Evolutionary conservation across 164 flowering plant genomes (phyloP).

Genomic region (Warburgia ugandensis): DNA sequence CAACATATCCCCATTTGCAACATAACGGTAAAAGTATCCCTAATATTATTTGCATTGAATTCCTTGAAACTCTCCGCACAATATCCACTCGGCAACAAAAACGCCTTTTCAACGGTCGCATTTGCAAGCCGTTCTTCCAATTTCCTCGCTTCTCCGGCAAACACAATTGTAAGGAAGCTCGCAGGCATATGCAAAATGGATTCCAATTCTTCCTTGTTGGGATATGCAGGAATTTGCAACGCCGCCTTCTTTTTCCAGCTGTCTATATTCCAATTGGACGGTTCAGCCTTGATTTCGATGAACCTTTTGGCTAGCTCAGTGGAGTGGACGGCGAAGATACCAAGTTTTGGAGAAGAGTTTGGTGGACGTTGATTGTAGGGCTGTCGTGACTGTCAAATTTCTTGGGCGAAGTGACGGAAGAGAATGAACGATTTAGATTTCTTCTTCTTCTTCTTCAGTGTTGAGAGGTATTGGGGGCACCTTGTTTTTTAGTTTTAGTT

Average conservation of each 20-base stretch:
- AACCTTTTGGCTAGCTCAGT: conserved; percentile 6
- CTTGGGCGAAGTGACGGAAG: conserved; percentile 9
- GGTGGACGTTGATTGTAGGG: conserved; percentile 4
- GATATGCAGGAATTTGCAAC: conserved; percentile 21
- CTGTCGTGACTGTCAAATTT: conserved; percentile 8
- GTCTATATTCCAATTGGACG: conserved; percentile 21
- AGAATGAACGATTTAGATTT: too few species aligned
- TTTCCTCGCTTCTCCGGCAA: conserved; percentile 46
- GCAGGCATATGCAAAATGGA: conserved; percentile 22
- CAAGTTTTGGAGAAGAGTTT: not conserved
- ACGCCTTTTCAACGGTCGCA: conserved; percentile 45
- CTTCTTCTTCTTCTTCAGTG: too few species aligned
- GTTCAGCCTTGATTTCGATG: not conserved
- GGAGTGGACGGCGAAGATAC: conserved; percentile 6
- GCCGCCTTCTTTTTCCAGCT: conserved; percentile 24
- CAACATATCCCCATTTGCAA: conserved; percentile 42
- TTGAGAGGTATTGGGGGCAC: too few species aligned
- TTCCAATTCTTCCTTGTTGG: conserved; percentile 24
- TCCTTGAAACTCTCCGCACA: conserved; percentile 53
- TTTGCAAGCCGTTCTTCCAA: conserved; percentile 38
- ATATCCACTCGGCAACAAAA: conserved; percentile 45
- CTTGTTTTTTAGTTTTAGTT: too few species aligned
- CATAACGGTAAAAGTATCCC: conserved; percentile 42
- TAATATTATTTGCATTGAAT: conserved; percentile 36
- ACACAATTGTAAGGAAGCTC: conserved; percentile 38